Conservation (phyloP, 768 basidiomycete genomes). For the Suillus plorans region DNA sequence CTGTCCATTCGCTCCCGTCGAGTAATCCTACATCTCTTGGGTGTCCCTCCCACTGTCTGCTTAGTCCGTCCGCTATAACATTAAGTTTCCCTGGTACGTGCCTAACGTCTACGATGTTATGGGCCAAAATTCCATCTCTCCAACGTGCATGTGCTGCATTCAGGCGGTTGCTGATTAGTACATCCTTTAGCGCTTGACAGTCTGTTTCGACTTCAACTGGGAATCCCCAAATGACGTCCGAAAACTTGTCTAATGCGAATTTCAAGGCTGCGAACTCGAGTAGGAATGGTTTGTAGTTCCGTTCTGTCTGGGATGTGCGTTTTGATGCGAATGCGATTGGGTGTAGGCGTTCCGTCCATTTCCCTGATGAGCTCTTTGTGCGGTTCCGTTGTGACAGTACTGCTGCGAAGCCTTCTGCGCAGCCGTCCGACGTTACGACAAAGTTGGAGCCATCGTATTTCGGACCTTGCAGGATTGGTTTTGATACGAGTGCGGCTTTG, state of each 20-base stretch:
- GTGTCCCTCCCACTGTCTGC: constrained; percentile 1
- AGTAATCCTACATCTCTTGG: background rate
- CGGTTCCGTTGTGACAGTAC: background rate
- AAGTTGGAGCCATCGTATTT: too few species aligned
- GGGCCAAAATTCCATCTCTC: constrained; percentile 26
- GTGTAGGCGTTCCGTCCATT: background rate
- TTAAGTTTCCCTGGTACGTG: background rate
- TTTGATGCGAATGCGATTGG: background rate
- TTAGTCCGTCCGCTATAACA: background rate
- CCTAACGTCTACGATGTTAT: constrained; percentile 18
- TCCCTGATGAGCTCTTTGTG: background rate
- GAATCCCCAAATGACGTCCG: too few species aligned
- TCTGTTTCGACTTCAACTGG: too few species aligned
- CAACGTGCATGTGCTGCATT: constrained; percentile 22
- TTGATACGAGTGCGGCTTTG: background rate
- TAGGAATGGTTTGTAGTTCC: background rate
- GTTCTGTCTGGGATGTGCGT: background rate
- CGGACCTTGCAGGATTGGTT: constrained; percentile 12
- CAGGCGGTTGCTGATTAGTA: too few species aligned
- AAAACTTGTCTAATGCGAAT: too few species aligned
- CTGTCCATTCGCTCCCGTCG: background rate
- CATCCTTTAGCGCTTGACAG: too few species aligned
- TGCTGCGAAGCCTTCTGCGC: too few species aligned
- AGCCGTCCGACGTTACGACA: too few species aligned
- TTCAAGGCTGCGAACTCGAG: too few species aligned